Conservation (phyloP, 768 basidiomycete species). For the Lenzites betulinus region DNA sequence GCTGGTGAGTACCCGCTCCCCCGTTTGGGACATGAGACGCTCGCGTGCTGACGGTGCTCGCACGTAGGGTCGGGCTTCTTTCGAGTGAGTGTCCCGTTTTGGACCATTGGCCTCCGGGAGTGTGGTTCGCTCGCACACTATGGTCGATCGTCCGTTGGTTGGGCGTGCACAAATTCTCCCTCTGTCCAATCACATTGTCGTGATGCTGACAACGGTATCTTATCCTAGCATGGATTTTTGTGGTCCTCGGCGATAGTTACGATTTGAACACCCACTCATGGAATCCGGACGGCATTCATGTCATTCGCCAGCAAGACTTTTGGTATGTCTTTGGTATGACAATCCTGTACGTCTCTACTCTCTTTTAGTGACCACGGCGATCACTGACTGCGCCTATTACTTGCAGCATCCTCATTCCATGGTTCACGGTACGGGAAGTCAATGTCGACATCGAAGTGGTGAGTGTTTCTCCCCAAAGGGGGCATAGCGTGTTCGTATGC, state of each 20-base stretch:
- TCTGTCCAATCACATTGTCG: background rate
- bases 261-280: slow-evolving; percentile 38
- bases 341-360: slow-evolving; percentile 34
- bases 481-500: slow-evolving; percentile 2
- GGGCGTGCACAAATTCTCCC: background rate
- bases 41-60: slow-evolving; percentile 22
- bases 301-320: slow-evolving; percentile 44
- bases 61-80: slow-evolving; percentile 33
- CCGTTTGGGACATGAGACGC: slow-evolving; percentile 17
- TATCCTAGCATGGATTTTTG: slow-evolving; percentile 41
- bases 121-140: slow-evolving; percentile 15
- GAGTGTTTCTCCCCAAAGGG: slow-evolving; percentile 21
- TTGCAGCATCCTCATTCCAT: slow-evolving; percentile 40
- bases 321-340: slow-evolving; percentile 47
- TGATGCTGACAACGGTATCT: slow-evolving; percentile 5
- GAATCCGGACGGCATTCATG: slow-evolving; percentile 34
- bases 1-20: slow-evolving; percentile 36
- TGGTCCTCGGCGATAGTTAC: slow-evolving; percentile 43
- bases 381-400: background rate
- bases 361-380: background rate
- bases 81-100: slow-evolving; percentile 30
- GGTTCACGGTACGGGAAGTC: slow-evolving; percentile 43
- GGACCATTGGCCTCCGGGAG: background rate
- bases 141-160: background rate
- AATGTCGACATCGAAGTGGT: slow-evolving; percentile 45